Evolutionary conservation across 23 red algal species (phyloP).

Genomic region (Gracilariopsis chorda): DNA sequence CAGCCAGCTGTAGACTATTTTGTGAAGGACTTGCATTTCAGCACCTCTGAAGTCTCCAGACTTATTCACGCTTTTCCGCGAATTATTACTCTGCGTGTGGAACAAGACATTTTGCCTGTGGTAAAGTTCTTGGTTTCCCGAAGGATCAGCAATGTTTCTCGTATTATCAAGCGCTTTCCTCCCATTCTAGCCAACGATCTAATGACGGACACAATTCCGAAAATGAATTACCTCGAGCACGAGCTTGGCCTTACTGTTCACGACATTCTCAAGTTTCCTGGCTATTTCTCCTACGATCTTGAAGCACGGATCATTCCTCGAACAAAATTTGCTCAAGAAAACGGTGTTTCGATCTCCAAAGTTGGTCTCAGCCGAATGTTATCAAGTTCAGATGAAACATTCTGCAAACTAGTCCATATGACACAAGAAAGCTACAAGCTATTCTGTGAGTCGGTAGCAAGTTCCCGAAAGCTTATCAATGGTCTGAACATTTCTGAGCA

Average conservation of each 20-base stretch:
- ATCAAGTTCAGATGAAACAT: constrained; percentile 34
- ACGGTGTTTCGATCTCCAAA: constrained; percentile 12
- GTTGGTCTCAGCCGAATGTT: constrained; percentile 21
- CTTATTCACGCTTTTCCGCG: constrained; percentile 65
- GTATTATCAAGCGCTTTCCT: constrained; percentile 51
- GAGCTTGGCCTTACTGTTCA: constrained; percentile 56
- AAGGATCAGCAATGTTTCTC: constrained; percentile 48
- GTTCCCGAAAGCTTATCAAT: too few relatives aligned
- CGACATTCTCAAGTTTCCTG: constrained; percentile 73
- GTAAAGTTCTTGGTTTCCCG: constrained; percentile 45
- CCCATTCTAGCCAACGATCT: constrained; percentile 70
- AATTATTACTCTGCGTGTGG: constrained; percentile 63
- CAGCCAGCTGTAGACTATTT: constrained; percentile 15
- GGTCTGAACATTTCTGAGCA: too few relatives aligned
- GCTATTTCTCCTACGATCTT: constrained; percentile 69
- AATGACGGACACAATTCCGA: constrained; percentile 51
- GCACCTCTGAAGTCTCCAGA: not conserved
- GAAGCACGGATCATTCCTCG: constrained; percentile 61
- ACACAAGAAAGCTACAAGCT: not conserved
- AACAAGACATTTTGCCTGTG: constrained; percentile 35
- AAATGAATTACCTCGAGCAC: constrained; percentile 48
- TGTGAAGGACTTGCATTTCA: constrained; percentile 8
- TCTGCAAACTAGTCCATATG: constrained; percentile 16
- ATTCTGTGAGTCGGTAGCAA: too few relatives aligned
- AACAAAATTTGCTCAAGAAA: constrained; percentile 42